A percentile compares a stretch with the other conserved stretches of the same genome.
phyloP scores from a whole-genome alignment of 768 basidiomycete species.

The Sutorius australiensis region DNA sequence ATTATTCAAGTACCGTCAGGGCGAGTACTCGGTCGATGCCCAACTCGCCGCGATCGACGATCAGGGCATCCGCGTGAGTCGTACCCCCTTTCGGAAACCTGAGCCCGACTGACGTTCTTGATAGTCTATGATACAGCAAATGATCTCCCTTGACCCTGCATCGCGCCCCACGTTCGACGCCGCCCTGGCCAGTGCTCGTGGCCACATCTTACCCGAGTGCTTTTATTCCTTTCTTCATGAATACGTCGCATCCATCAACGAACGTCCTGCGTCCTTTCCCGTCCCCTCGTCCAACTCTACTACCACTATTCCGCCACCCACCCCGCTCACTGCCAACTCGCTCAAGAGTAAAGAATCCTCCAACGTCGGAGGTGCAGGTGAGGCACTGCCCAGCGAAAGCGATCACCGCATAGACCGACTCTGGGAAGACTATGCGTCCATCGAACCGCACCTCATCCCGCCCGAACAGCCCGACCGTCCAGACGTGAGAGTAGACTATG shows the following conservation, averaged over 20 bases:
- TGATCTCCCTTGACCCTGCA: constrained; percentile 80
- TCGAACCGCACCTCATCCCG: constrained; percentile 64
- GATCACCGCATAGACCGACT: constrained; percentile 80
- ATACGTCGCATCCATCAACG: constrained; percentile 78
- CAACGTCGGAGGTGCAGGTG: constrained; percentile 23
- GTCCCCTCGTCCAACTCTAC: constrained; percentile 35
- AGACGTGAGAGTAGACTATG: constrained; percentile 57
- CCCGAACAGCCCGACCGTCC: constrained; percentile 44
- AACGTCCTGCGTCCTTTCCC: constrained; percentile 49
- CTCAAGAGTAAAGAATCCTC: constrained; percentile 17
- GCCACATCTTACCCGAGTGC: constrained; percentile 80
- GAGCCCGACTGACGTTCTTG: constrained; percentile 18
- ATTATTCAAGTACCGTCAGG: constrained; percentile 89
- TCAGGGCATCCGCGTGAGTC: constrained; percentile 71
- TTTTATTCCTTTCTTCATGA: constrained; percentile 96
- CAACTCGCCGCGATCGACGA: constrained; percentile 78
- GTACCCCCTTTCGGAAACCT: neutral
- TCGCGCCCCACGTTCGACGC: constrained; percentile 79
- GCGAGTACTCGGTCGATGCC: constrained; percentile 71
- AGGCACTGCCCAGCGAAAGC: constrained; percentile 69
- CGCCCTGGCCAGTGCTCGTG: constrained; percentile 69
- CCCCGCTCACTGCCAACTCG: constrained; percentile 32
- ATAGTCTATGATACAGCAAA: constrained; percentile 82
- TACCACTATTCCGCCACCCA: constrained; percentile 19
- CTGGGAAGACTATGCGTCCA: constrained; percentile 83